A percentile compares a stretch with the other conserved stretches of the same genome.
phyloP scores from a whole-genome alignment of 2,329 filamentous ascomycete species.

The Coniochaeta ligniaria region DNA sequence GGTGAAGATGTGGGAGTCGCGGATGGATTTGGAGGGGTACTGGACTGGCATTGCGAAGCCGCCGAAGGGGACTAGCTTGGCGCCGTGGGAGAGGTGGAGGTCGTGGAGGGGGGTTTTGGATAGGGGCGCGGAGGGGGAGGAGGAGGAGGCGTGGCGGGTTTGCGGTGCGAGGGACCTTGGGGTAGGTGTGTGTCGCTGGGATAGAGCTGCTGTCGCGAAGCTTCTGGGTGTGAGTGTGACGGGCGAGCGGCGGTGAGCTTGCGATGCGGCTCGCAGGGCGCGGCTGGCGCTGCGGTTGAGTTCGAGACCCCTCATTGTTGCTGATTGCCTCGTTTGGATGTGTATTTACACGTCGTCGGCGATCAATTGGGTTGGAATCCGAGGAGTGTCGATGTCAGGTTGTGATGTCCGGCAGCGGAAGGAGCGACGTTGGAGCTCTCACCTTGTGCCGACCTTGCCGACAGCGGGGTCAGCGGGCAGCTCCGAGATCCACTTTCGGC shows the following conservation, averaged over 20 bases:
- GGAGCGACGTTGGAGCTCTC: background rate
- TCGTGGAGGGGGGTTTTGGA: constrained; percentile 27
- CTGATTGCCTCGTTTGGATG: background rate
- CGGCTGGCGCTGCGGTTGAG: background rate
- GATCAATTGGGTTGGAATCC: background rate
- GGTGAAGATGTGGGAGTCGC: constrained; percentile 85
- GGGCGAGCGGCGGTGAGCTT: background rate
- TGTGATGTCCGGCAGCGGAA: background rate
- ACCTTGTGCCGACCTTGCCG: constrained; percentile 1
- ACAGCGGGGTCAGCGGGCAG: background rate
- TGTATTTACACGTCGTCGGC: background rate
- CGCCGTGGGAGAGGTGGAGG: constrained; percentile 57
- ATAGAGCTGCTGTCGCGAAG: background rate
- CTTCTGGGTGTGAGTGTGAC: background rate
- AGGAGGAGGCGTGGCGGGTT: constrained; percentile 13
- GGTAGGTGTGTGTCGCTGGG: background rate
- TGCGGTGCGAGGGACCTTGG: background rate
- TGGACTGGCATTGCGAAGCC: constrained; percentile 90
- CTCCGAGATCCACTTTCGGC: background rate
- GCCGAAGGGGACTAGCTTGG: constrained; percentile 95
- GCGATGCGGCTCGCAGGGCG: background rate
- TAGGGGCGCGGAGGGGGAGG: constrained; percentile 13
- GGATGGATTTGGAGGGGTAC: constrained; percentile 70
- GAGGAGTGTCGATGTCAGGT: background rate
- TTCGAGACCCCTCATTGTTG: background rate